A percentile compares a stretch with the other conserved stretches of the same genome.
These are phyloP conservation scores for Cryptosporidium tyzzeri DNA, from an alignment of 169 alveolate species.

Conservation along the genomic window DNA sequence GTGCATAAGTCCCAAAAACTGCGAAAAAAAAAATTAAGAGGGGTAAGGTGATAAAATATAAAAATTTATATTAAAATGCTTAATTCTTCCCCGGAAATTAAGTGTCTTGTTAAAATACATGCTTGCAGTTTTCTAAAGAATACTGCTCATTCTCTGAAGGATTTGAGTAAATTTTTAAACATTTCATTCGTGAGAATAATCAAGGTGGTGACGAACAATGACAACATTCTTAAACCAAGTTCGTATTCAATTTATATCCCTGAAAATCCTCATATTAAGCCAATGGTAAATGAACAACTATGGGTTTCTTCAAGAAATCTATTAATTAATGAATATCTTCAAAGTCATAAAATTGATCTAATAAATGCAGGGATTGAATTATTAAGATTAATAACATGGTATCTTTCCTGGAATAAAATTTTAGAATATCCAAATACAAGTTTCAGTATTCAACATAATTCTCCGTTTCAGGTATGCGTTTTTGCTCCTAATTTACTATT, in stretches of 20 bases:
- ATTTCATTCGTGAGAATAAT: constrained; percentile 30
- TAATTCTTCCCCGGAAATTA: constrained; percentile 13
- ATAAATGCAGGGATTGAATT: constrained; percentile 12
- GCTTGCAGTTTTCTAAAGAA: constrained; percentile 50
- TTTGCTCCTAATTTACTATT: constrained; percentile 18
- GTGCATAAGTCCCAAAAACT: constrained; percentile 18
- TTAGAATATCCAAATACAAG: not conserved
- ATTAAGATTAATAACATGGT: constrained; percentile 45
- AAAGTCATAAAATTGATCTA: not conserved
- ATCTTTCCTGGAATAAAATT: constrained; percentile 52
- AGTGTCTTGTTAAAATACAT: constrained; percentile 26
- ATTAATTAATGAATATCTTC: not conserved
- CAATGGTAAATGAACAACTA: constrained; percentile 24
- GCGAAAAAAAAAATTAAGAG: not conserved
- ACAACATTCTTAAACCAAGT: constrained; percentile 1
- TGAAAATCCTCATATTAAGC: constrained; percentile 50
- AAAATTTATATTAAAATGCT: constrained; percentile 20
- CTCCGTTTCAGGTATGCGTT: constrained; percentile 50
- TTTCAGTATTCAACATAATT: not conserved
- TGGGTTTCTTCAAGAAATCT: constrained; percentile 69
- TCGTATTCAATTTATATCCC: constrained; percentile 35
- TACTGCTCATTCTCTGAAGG: not conserved
- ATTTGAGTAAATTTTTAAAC: not conserved
- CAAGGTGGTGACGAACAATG: not conserved
- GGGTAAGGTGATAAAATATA: not conserved